Evolutionary conservation across 768 basidiomycete species (phyloP).

Genomic region (Calocera viscosa): DNA sequence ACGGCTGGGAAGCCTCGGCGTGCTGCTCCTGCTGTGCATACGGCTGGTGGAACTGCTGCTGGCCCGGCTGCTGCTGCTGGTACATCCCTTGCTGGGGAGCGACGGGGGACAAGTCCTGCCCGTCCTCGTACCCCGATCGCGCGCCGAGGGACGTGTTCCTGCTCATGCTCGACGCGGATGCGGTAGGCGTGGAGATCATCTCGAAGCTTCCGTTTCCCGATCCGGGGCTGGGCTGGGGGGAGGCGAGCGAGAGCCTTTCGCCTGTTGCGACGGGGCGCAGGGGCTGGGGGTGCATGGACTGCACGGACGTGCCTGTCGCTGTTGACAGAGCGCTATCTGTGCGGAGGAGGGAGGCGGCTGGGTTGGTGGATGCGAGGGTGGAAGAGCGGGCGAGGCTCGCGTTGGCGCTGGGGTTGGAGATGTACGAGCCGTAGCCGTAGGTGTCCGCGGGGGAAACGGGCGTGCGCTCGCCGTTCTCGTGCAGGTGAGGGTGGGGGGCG

Average conservation of each 20-base stretch:
- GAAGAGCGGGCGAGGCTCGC: background rate
- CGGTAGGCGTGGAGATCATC: background rate
- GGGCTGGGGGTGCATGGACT: background rate
- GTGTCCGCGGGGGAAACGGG: background rate
- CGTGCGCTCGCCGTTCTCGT: background rate
- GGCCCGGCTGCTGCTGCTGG: background rate
- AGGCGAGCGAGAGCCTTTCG: background rate
- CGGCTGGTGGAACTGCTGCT: background rate
- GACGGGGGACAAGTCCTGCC: background rate
- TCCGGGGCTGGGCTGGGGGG: background rate
- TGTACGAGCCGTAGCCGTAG: background rate
- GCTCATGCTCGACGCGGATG: background rate
- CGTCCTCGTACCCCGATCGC: background rate
- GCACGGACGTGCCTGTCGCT: background rate
- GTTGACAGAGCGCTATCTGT: background rate
- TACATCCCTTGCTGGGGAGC: background rate
- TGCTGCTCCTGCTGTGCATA: background rate
- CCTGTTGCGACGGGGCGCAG: background rate
- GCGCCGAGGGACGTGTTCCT: background rate
- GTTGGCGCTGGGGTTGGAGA: background rate
- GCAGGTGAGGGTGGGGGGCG: background rate
- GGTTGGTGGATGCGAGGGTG: background rate
- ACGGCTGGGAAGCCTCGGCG: too few species aligned
- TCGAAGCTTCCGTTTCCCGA: constrained; percentile 1
- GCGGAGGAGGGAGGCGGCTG: constrained; percentile 1